Percentiles rank a stretch among this genome's conserved stretches.
Evolutionary conservation across 2,329 filamentous ascomycete species (phyloP).

Genomic region (Aulographum hederae): DNA sequence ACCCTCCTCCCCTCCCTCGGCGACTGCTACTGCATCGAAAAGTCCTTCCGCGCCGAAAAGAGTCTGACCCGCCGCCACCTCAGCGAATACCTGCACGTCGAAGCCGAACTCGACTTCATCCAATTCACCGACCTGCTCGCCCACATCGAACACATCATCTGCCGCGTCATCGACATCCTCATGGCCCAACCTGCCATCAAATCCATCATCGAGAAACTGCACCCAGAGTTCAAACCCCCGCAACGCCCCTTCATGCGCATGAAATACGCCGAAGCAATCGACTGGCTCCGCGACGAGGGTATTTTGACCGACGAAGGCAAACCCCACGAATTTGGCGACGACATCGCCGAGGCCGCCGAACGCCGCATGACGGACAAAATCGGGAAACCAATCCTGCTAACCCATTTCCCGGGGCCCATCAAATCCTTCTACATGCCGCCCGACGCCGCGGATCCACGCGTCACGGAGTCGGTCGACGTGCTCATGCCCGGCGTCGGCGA

Average conservation of each 20-base stretch:
- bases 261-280: constrained; percentile 84
- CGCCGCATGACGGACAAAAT: constrained; percentile 93
- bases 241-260: constrained; percentile 82
- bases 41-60: constrained; percentile 97
- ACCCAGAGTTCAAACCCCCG: constrained; percentile 75
- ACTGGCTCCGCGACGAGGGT: constrained; percentile 79
- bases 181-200: constrained; percentile 57
- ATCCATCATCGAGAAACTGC: constrained; percentile 62
- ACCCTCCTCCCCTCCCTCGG: constrained; percentile 80
- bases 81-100: constrained; percentile 91
- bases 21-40: constrained; percentile 89
- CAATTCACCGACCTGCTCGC: constrained; percentile 72
- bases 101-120: constrained; percentile 94
- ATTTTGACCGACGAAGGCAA: constrained; percentile 88
- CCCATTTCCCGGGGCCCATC: constrained; percentile 92
- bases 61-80: constrained; percentile 84
- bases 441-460: constrained; percentile 56
- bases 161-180: constrained; percentile 62
- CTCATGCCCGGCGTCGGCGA: constrained; percentile 89
- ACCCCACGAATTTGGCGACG: constrained; percentile 81
- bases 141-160: constrained; percentile 78
- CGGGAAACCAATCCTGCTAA: constrained; percentile 87
- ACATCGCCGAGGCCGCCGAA: constrained; percentile 95
- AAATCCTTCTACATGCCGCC: constrained; percentile 99
- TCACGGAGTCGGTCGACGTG: constrained; percentile 83